Evolutionary conservation across 2,329 filamentous ascomycete genomes (phyloP).

Genomic region (Pseudopyricularia cyperi): DNA sequence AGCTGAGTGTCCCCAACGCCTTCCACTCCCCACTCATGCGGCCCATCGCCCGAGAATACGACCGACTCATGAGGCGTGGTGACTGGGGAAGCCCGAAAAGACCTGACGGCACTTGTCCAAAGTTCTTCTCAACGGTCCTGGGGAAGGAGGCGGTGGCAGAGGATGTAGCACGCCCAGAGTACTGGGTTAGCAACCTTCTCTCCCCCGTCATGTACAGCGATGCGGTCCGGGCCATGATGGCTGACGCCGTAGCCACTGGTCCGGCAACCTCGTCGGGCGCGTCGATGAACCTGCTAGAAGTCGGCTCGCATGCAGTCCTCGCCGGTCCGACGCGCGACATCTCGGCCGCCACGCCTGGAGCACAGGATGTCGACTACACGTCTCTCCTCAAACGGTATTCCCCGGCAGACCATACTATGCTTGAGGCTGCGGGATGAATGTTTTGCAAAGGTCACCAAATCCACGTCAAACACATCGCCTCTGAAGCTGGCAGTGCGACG

Average conservation of each 20-base stretch:
- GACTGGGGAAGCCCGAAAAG: too few species aligned
- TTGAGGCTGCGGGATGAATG: slow-evolving; percentile 8
- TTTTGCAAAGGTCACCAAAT: slow-evolving; percentile 3
- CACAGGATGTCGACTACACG: too few species aligned
- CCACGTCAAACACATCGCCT: not conserved
- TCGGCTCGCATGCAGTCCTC: slow-evolving; percentile 25
- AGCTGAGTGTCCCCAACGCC: slow-evolving; percentile 12
- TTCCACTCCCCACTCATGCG: slow-evolving; percentile 15
- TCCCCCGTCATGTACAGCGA: slow-evolving; percentile 15
- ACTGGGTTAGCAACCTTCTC: slow-evolving; percentile 15
- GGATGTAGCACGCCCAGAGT: slow-evolving; percentile 5
- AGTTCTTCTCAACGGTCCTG: too few species aligned
- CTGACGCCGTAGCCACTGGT: not conserved
- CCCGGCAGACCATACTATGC: slow-evolving; percentile 9
- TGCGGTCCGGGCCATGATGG: slow-evolving; percentile 9
- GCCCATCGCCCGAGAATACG: too few species aligned
- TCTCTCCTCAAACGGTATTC: slow-evolving; percentile 10
- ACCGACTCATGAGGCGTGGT: too few species aligned
- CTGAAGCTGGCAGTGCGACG: not conserved
- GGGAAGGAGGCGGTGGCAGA: too few species aligned
- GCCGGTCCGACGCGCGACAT: slow-evolving; percentile 14
- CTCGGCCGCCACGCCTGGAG: slow-evolving; percentile 6
- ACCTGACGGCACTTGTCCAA: not conserved
- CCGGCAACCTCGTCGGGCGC: slow-evolving; percentile 11
- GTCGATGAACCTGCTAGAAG: slow-evolving; percentile 19